Evolutionary conservation across 768 basidiomycete genomes (phyloP), one percentile per base, ranked within the genome.

Genomic region (Boletus tylopilopsis): DNA sequence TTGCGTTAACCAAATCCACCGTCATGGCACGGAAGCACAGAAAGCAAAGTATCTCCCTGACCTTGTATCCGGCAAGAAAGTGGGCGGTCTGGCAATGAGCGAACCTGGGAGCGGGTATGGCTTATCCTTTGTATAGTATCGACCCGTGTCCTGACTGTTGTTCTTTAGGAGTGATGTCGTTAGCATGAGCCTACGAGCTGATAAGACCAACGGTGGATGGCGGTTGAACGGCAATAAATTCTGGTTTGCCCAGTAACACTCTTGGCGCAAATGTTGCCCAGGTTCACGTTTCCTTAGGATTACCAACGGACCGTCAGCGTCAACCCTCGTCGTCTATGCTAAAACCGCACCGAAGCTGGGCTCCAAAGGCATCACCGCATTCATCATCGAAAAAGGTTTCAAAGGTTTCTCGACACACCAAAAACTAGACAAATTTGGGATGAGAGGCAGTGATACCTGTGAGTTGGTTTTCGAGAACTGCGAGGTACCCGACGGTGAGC

Each of bases 391-490:
- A 71, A 85, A 80, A 38, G 83, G 71, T 7, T 92, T 87, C 65
- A 68, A 77, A 36, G 94, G 92, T 1, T 94, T 94, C 68, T 91
- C 90, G 6, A 88, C 90, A 0, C 86, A 87, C 57, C 90, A 87
- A 51, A 93, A 94, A 60, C 74, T 97, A 19, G 94, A 97, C 68
- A 97, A 97, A 67, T 84, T 96, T 62, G 94, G 94, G 1, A 97
- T 97, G 94, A 75, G 94, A 58, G 94, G 94, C 33, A 91, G 89
- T 51, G 93, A 96, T 59, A 97, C 94, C 3, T 92, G 91, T 55
- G 94, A 97, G 64, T 72, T 96, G 21, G 83, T 94, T 18, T 96
- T 97, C 51, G 90, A 95, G 56, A 78, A 91, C 57, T 94, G 92
- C 57, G 79, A 86, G 58, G 87, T 97, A 4, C 92, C 94, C 1